phyloP scores from a whole-genome alignment of 2,329 filamentous ascomycete species.

The Paecilomyces dactylethromorphus region DNA sequence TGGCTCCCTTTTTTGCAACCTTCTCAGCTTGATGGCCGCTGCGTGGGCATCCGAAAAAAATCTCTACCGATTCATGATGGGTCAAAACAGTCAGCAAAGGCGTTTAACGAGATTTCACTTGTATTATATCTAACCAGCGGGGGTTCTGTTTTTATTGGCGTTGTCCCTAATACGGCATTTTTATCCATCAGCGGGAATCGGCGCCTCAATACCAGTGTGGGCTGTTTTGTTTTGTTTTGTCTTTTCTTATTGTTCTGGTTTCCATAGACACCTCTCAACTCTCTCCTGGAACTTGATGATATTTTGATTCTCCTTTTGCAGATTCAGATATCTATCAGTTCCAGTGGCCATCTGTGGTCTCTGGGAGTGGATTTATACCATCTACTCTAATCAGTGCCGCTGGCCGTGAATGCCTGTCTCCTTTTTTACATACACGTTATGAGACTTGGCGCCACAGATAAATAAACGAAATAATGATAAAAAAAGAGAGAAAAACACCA shows the following conservation, averaged over 20 bases:
- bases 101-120: conserved; percentile 11
- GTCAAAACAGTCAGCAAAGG: conserved; percentile 7
- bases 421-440: neutral
- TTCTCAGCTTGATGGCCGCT: conserved; percentile 18
- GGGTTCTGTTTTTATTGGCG: conserved; percentile 10
- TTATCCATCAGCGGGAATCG: neutral
- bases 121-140: conserved; percentile 17
- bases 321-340: conserved; percentile 7
- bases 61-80: neutral
- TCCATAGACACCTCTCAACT: conserved; percentile 8
- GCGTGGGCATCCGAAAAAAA: conserved; percentile 3
- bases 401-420: neutral
- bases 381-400: neutral
- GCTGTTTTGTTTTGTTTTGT: conserved; percentile 5
- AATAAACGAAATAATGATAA: neutral
- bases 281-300: neutral
- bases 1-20: conserved; percentile 25
- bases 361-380: neutral
- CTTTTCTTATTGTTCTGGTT: conserved; percentile 5
- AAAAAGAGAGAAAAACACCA: neutral
- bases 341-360: conserved; percentile 8
- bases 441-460: neutral
- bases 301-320: neutral
- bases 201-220: conserved; percentile 12
- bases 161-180: conserved; percentile 6